A percentile compares a stretch with the other conserved stretches of the same genome.
Evolutionary conservation across 495 filamentous ascomycete genomes (phyloP).

Genomic region (Trichocladium antarcticum): DNA sequence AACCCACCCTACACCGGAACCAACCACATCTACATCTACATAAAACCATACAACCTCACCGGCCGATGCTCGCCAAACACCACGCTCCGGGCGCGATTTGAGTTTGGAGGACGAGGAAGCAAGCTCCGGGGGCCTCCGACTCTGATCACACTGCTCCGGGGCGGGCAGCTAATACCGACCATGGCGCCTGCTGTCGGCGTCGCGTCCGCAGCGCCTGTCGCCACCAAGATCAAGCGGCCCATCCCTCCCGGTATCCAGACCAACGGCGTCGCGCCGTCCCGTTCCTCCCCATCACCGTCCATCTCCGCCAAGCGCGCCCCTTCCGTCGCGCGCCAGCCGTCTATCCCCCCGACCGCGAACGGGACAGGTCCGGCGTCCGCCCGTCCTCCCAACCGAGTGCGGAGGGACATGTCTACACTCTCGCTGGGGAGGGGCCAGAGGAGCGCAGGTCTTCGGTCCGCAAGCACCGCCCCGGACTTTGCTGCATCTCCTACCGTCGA

Average conservation of each 20-base stretch:
- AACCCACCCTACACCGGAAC: no score
- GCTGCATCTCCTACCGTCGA: constrained; percentile 25
- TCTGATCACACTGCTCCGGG: constrained; percentile 2
- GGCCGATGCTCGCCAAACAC: background rate
- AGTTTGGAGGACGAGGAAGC: background rate
- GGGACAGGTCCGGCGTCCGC: constrained; percentile 32
- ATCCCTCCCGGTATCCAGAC: constrained; percentile 56
- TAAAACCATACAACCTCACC: background rate
- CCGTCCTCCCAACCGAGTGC: constrained; percentile 41
- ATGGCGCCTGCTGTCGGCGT: constrained; percentile 42
- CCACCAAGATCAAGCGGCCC: constrained; percentile 64
- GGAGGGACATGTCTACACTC: constrained; percentile 35
- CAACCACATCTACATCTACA: background rate
- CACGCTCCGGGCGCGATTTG: background rate
- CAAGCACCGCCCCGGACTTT: constrained; percentile 34
- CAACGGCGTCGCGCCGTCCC: constrained; percentile 54
- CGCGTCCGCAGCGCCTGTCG: constrained; percentile 43
- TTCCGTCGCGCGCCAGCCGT: constrained; percentile 25
- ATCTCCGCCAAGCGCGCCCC: constrained; percentile 52
- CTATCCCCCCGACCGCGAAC: constrained; percentile 30
- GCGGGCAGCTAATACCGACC: constrained; percentile 8
- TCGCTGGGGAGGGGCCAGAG: constrained; percentile 32
- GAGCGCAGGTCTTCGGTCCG: constrained; percentile 34
- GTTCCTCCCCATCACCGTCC: constrained; percentile 56
- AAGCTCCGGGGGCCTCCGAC: background rate